Evolutionary conservation across 139 green algal genomes (phyloP).

Genomic region (Spirogloea muscicola): DNA sequence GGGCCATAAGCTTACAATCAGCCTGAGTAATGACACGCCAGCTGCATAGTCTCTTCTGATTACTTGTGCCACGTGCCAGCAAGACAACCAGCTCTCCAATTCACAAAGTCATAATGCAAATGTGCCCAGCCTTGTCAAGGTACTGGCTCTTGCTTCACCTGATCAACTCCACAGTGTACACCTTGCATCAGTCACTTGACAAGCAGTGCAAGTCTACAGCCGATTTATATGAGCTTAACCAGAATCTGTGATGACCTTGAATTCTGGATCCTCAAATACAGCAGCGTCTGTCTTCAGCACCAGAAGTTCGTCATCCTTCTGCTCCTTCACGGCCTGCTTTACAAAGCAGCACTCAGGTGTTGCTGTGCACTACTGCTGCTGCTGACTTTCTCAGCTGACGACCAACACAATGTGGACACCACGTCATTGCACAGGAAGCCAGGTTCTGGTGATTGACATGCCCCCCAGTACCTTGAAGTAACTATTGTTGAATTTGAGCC

Average conservation of each 20-base stretch:
- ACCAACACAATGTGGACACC: too few relatives aligned
- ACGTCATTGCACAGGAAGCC: too few relatives aligned
- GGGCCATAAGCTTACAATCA: too few relatives aligned
- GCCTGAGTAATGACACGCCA: too few relatives aligned
- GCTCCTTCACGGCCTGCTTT: constrained; percentile 45
- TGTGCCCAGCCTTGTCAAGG: not conserved
- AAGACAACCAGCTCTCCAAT: too few relatives aligned
- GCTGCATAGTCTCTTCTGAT: too few relatives aligned
- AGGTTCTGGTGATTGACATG: too few relatives aligned
- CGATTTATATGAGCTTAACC: not conserved
- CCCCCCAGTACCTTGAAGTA: constrained; percentile 62
- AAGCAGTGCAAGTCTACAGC: not conserved
- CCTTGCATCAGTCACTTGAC: not conserved
- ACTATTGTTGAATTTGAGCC: constrained; percentile 87
- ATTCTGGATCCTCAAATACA: constrained; percentile 80
- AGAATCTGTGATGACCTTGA: too few relatives aligned
- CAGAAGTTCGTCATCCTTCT: constrained; percentile 74
- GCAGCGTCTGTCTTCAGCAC: constrained; percentile 79
- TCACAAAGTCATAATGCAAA: too few relatives aligned
- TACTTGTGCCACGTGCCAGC: too few relatives aligned
- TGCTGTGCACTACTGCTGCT: too few relatives aligned
- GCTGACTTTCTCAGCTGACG: too few relatives aligned
- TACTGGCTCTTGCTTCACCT: not conserved
- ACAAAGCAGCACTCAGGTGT: constrained; percentile 1
- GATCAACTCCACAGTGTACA: not conserved